phyloP scores from a whole-genome alignment of 2,329 filamentous ascomycete species.

The Diaporthe velutina region DNA sequence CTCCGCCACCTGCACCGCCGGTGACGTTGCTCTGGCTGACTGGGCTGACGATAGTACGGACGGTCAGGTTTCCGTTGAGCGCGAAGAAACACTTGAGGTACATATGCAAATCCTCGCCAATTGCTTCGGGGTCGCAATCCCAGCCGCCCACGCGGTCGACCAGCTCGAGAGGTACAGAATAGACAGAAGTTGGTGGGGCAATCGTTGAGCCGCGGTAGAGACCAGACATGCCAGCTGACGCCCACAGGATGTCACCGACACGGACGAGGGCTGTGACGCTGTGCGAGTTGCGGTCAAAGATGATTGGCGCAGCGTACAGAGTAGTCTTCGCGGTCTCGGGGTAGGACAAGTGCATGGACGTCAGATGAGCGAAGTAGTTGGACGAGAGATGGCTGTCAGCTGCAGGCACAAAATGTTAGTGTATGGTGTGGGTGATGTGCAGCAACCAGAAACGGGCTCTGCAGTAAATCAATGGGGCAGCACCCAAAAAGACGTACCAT shows the following conservation, averaged over 20 bases:
- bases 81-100: slow-evolving; percentile 84
- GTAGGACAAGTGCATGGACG: slow-evolving; percentile 71
- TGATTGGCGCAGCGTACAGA: slow-evolving; percentile 77
- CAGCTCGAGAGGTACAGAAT: slow-evolving; percentile 76
- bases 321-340: slow-evolving; percentile 73
- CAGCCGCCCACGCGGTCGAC: slow-evolving; percentile 79
- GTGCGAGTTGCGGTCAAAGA: slow-evolving; percentile 81
- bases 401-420: slow-evolving; percentile 53
- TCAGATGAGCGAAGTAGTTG: slow-evolving; percentile 76
- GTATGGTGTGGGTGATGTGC: slow-evolving; percentile 43
- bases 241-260: slow-evolving; percentile 80
- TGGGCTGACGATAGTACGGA: slow-evolving; percentile 74
- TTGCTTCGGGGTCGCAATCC: slow-evolving; percentile 78
- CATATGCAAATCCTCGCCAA: slow-evolving; percentile 84
- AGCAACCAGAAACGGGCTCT: slow-evolving; percentile 25
- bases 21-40: slow-evolving; percentile 81
- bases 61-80: slow-evolving; percentile 76
- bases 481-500: slow-evolving; percentile 65
- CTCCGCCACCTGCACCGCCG: slow-evolving; percentile 67
- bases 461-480: slow-evolving; percentile 1
- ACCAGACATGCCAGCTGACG: slow-evolving; percentile 77
- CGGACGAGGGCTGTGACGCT: slow-evolving; percentile 76
- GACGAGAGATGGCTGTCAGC: slow-evolving; percentile 79
- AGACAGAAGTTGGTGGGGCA: slow-evolving; percentile 80
- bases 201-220: slow-evolving; percentile 74